These are phyloP conservation scores for Trichoderma gamsii DNA, from an alignment of 495 filamentous ascomycete species.

Conservation along the genomic window DNA sequence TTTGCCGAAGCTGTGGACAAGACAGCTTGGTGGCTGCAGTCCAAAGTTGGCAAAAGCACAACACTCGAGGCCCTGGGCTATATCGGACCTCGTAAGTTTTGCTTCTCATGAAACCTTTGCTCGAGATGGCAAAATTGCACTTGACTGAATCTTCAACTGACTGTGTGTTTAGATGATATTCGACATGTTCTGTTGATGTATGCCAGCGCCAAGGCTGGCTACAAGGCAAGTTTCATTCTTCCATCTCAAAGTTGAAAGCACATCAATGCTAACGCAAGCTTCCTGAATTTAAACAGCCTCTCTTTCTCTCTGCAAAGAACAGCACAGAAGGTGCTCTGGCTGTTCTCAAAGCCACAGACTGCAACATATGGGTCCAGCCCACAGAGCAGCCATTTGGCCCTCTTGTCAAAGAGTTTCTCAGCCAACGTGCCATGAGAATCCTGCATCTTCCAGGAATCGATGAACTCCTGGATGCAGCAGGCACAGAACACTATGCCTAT, in stretches of 20 bases:
- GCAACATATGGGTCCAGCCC: slow-evolving; percentile 21
- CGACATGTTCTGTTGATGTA: slow-evolving; percentile 21
- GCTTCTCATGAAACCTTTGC: neutral
- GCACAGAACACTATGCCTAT: slow-evolving; percentile 17
- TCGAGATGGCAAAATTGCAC: neutral
- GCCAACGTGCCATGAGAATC: slow-evolving; percentile 20
- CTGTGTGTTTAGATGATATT: slow-evolving; percentile 20
- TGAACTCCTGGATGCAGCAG: slow-evolving; percentile 19
- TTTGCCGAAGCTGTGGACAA: slow-evolving; percentile 28
- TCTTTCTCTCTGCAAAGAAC: slow-evolving; percentile 27
- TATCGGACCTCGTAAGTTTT: slow-evolving; percentile 24
- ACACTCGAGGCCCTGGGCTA: slow-evolving; percentile 20
- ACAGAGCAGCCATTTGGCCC: slow-evolving; percentile 14
- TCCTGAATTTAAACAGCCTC: slow-evolving; percentile 13
- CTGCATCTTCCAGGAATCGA: slow-evolving; percentile 19
- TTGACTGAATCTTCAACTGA: neutral
- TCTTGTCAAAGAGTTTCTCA: slow-evolving; percentile 15
- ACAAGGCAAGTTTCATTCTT: slow-evolving; percentile 21
- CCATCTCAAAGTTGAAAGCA: too few relatives aligned
- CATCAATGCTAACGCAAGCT: too few relatives aligned
- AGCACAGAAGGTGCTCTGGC: slow-evolving; percentile 23
- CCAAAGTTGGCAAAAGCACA: slow-evolving; percentile 14
- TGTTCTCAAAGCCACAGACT: slow-evolving; percentile 22
- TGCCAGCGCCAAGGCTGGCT: slow-evolving; percentile 26
- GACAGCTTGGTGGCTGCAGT: slow-evolving; percentile 24